phyloP scores from a whole-genome alignment of 202 grass and related monocot genomes.

The Carex arenaria region DNA sequence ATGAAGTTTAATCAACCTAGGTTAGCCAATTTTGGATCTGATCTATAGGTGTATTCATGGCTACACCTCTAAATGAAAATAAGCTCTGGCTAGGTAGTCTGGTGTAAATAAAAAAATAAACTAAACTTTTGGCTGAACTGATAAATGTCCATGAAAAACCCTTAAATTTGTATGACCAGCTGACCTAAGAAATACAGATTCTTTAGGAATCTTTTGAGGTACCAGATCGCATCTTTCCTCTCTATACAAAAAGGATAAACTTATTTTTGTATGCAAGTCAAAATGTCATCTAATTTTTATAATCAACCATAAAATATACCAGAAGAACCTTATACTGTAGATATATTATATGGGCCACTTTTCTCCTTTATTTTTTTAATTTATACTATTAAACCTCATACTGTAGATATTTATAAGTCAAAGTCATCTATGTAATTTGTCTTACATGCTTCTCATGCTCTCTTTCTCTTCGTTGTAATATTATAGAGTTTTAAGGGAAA shows the following conservation, averaged over 20 bases:
- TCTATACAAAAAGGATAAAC: not conserved
- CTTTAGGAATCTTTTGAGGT: not conserved
- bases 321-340: not conserved
- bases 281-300: not conserved
- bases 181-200: not conserved
- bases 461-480: not conserved
- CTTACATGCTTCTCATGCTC: not conserved
- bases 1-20: not conserved
- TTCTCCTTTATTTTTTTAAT: not conserved
- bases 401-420: too few relatives aligned
- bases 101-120: too few relatives aligned
- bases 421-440: not conserved
- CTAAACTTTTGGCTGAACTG: not conserved
- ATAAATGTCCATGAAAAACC: not conserved
- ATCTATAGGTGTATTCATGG: not conserved
- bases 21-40: not conserved
- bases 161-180: not conserved
- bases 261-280: not conserved
- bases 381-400: not conserved
- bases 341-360: not conserved
- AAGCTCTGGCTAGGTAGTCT: not conserved
- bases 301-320: not conserved
- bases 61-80: not conserved
- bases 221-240: not conserved
- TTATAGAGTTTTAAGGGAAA: slow-evolving; percentile 3